phyloP scores from a whole-genome alignment of 169 alveolate species.

The Haemoproteus tartakovskyi region DNA sequence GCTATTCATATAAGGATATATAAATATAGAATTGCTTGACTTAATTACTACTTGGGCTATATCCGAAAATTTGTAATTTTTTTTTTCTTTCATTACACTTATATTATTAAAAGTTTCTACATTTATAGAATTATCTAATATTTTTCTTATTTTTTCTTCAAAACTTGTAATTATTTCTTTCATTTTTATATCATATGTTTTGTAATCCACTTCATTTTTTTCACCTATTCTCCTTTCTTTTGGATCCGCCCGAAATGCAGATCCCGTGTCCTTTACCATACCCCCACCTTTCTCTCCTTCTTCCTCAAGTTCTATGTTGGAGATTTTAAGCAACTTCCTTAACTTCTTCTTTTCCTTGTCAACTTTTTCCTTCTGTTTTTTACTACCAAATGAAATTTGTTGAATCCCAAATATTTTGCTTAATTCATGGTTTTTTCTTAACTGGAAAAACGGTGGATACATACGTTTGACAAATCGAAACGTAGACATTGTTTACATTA shows the following conservation, averaged over 20 bases:
- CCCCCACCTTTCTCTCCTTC: not conserved
- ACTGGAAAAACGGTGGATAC: not conserved
- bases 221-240: not conserved
- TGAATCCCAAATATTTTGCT: not conserved
- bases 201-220: conserved; percentile 17
- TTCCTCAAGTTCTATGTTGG: conserved; percentile 9
- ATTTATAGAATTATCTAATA: conserved; percentile 6
- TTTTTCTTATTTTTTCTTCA: conserved; percentile 37
- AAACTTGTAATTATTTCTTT: conserved; percentile 29
- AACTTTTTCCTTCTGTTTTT: conserved; percentile 44
- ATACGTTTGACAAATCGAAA: conserved; percentile 18
- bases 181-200: conserved; percentile 26
- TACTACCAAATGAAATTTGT: conserved; percentile 28
- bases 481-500: no score
- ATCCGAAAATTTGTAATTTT: conserved; percentile 20
- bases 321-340: conserved; percentile 40
- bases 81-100: conserved; percentile 17
- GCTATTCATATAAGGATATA: conserved; percentile 26
- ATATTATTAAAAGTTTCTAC: conserved; percentile 35
- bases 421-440: not conserved
- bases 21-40: conserved; percentile 13
- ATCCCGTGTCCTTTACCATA: no score
- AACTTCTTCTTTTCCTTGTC: conserved; percentile 45
- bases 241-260: not conserved
- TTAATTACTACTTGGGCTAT: conserved; percentile 51